phyloP scores from a whole-genome alignment of 768 basidiomycete genomes.

The Leucogyrophana mollusca region DNA sequence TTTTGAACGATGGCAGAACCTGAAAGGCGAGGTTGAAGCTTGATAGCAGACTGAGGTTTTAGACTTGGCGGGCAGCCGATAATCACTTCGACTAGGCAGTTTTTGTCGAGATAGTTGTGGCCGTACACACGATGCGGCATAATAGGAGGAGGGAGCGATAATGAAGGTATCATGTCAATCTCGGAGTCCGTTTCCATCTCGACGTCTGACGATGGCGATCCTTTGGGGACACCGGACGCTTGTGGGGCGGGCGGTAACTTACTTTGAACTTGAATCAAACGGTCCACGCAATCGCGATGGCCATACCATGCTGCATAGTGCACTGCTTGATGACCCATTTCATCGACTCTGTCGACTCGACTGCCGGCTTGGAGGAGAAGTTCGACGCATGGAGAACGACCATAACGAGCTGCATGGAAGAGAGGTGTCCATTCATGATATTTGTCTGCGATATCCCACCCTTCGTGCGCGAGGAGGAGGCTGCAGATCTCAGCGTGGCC shows the following conservation, averaged over 20 bases:
- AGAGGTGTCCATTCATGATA: constrained; percentile 99
- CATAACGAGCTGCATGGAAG: constrained; percentile 91
- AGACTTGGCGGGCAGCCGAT: constrained; percentile 61
- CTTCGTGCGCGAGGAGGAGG: constrained; percentile 69
- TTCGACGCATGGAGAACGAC: constrained; percentile 68
- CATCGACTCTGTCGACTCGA: constrained; percentile 75
- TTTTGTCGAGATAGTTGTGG: constrained; percentile 90
- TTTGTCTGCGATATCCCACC: constrained; percentile 89
- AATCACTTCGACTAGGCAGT: constrained; percentile 81
- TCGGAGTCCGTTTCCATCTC: constrained; percentile 56
- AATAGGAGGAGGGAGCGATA: constrained; percentile 96
- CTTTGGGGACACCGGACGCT: constrained; percentile 20
- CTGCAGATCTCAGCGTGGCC: constrained; percentile 86
- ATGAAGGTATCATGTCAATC: constrained; percentile 87
- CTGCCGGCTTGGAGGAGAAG: constrained; percentile 81
- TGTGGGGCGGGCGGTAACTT: constrained; percentile 16
- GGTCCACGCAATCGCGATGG: constrained; percentile 64
- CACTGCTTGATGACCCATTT: constrained; percentile 78
- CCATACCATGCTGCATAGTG: constrained; percentile 99
- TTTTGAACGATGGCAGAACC: constrained; percentile 67
- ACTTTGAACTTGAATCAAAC: constrained; percentile 48
- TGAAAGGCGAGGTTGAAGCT: constrained; percentile 72
- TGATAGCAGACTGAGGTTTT: constrained; percentile 48
- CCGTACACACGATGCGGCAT: constrained; percentile 98
- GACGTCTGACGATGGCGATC: constrained; percentile 6